Percentiles rank a stretch among this genome's conserved stretches.
phyloP scores from a whole-genome alignment of 2,329 filamentous ascomycete species.

The Venturia nashicola region DNA sequence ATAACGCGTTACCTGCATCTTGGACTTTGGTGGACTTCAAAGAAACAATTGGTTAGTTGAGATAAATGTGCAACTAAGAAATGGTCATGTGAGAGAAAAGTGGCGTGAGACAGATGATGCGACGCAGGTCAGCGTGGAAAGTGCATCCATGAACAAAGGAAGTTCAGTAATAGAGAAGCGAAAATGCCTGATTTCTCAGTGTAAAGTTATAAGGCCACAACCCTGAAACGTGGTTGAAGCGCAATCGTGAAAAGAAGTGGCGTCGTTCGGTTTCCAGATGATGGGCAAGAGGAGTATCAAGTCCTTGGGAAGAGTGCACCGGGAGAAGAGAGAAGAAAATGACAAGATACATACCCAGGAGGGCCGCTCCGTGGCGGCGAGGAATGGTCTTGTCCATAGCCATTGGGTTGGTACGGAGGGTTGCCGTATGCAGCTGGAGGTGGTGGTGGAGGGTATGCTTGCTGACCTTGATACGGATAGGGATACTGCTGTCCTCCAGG shows the following conservation, averaged over 20 bases:
- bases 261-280: not conserved
- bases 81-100: not conserved
- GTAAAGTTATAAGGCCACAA: not conserved
- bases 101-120: not conserved
- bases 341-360: not conserved
- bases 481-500: conserved; percentile 2
- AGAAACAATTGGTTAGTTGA: conserved; percentile 15
- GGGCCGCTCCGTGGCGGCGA: conserved; percentile 5
- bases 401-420: conserved; percentile 1
- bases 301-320: not conserved
- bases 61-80: not conserved
- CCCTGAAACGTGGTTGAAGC: not conserved
- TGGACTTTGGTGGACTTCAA: conserved; percentile 30
- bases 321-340: not conserved
- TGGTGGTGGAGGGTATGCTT: not conserved
- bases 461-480: not conserved
- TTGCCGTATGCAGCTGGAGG: not conserved
- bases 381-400: conserved; percentile 17
- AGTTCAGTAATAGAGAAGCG: not conserved
- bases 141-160: not conserved
- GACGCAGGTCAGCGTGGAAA: not conserved
- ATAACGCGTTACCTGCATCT: conserved; percentile 37
- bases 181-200: not conserved
- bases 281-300: not conserved
- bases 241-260: not conserved